phyloP scores from a whole-genome alignment of 2,329 filamentous ascomycete species.

The Pseudogymnoascus sp. region DNA sequence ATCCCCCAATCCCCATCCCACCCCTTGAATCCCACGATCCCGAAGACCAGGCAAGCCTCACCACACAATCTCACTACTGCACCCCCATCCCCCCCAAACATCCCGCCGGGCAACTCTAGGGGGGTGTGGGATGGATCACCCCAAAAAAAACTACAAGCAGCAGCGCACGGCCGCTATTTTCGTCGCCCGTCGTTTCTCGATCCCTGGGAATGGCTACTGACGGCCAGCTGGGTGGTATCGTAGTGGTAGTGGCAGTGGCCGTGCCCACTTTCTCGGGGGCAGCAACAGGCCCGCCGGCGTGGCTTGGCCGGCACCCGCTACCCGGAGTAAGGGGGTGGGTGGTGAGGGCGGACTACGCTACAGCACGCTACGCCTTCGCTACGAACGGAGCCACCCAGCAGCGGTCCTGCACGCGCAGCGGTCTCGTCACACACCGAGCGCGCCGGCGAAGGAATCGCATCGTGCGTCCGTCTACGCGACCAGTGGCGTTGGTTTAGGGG shows the following conservation, averaged over 20 bases:
- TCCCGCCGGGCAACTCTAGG: too few species aligned
- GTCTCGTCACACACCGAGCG: background rate
- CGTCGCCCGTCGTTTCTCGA: too few species aligned
- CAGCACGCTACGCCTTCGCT: too few species aligned
- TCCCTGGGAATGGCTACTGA: too few species aligned
- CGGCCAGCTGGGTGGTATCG: too few species aligned
- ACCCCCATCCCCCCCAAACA: background rate
- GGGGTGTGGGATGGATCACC: too few species aligned
- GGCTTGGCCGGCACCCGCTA: background rate
- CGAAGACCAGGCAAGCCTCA: background rate
- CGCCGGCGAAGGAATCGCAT: background rate
- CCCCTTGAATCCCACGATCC: background rate
- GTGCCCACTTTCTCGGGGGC: background rate
- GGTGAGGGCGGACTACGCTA: too few species aligned
- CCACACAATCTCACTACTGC: background rate
- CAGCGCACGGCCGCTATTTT: too few species aligned
- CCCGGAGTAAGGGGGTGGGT: background rate
- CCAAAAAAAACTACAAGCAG: too few species aligned
- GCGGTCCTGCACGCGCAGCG: background rate
- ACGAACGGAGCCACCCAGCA: too few species aligned
- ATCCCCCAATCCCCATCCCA: background rate
- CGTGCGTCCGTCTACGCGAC: background rate
- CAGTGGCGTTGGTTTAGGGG: background rate
- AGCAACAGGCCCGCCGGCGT: background rate
- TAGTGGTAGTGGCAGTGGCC: too few species aligned